Base-by-base conservation (phyloP, 257 asterid genomes). In the Fraxinus excelsior region DNA sequence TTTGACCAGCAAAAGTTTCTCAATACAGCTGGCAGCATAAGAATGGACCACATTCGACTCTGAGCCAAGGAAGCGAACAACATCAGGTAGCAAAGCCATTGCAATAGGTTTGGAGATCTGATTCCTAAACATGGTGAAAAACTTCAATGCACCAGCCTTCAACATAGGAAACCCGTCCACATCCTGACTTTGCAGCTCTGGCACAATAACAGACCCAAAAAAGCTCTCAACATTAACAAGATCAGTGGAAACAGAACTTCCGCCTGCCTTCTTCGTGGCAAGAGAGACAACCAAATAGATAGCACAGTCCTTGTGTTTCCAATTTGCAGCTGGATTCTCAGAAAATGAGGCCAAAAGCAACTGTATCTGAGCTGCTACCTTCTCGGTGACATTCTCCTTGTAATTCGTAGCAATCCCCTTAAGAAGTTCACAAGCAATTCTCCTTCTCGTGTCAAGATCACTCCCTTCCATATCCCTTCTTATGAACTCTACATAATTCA, bases 381-480 rank as follows among this genome's bases (percentile, higher is more conserved):
- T 93, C 83, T 87, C 90, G 0, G 90, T 87, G 66, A 96, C 98
- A 82, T 84, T 91, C 49, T 84, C 97, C 87, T 93, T 91, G 82
- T 89, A 93, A 79, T 88, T 86, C 79, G 69, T 67, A 68, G 95
- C 97, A 80, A 96, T 91, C 51, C 99, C 99, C 89, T 93, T 96
- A 4, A 93, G 94, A 78, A 92, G 99, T 81, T 96, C 99, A 82
- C 98, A 96, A 44, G 97, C 95, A 78, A 94, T 91, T 88, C 99
- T 90, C 87, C 99, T 90, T 86, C 98, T 84, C 4, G 98, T 96
- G 86, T 91, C 99, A 32, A 90, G 87, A 83, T 96, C 97, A 83
- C 99, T 93, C 79, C 97, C 97, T 87, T 93, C 97, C 98, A 96
- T 91, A 81, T 96, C 99, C 87, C 98, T 90, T 76, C 97, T 85